Conservation (phyloP, 2,329 filamentous ascomycete species). For the Sclerotinia nivalis region DNA sequence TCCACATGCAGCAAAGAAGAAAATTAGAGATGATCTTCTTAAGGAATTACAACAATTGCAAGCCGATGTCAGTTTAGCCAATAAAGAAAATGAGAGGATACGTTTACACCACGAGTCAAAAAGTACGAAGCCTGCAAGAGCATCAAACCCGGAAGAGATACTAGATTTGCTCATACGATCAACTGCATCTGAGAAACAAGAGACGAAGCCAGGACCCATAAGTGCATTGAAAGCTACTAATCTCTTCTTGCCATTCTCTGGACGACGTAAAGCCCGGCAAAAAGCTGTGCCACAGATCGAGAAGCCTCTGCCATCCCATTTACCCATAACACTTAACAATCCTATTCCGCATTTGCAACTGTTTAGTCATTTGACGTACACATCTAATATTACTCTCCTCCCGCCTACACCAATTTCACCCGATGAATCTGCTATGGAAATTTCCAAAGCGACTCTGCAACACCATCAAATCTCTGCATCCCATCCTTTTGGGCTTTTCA, state of each 20-base stretch:
- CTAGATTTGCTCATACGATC: slow-evolving; percentile 35
- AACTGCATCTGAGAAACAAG: slow-evolving; percentile 28
- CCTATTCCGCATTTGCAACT: slow-evolving; percentile 69
- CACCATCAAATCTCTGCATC: slow-evolving; percentile 55
- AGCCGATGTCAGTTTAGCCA: slow-evolving; percentile 58
- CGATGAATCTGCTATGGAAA: slow-evolving; percentile 28
- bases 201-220: slow-evolving; percentile 27
- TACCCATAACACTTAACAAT: slow-evolving; percentile 61
- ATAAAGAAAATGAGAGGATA: slow-evolving; percentile 59
- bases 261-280: slow-evolving; percentile 32
- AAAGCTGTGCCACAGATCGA: slow-evolving; percentile 42
- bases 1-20: slow-evolving; percentile 50
- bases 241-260: slow-evolving; percentile 40
- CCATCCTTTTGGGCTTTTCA: slow-evolving; percentile 56
- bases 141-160: slow-evolving; percentile 45
- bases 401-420: slow-evolving; percentile 38
- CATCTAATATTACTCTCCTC: slow-evolving; percentile 53
- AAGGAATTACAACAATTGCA: slow-evolving; percentile 58
- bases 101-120: slow-evolving; percentile 45
- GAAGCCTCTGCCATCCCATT: slow-evolving; percentile 58
- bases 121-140: slow-evolving; percentile 44
- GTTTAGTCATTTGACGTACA: slow-evolving; percentile 68
- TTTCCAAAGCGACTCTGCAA: slow-evolving; percentile 47
- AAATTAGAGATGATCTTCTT: slow-evolving; percentile 53
- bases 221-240: slow-evolving; percentile 39